A percentile compares a stretch with the other conserved stretches of the same genome.
Conservation (phyloP, 1,284 basidiomycete species). For the Ceratobasidium sp. region DNA sequence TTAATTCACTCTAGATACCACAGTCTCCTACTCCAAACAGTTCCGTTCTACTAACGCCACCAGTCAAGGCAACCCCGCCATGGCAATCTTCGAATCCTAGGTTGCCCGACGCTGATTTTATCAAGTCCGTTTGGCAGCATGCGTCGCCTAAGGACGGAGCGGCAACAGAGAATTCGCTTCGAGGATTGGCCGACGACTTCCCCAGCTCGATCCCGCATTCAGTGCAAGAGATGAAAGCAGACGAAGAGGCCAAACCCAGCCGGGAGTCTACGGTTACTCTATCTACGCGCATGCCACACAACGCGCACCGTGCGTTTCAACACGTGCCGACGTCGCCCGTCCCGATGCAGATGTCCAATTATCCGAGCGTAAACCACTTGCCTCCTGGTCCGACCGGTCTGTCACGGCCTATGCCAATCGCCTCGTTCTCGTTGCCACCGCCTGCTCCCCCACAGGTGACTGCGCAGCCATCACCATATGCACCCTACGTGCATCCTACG, state of each 20-base stretch:
- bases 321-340: conserved; percentile 68
- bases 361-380: conserved; percentile 50
- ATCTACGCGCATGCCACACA: conserved; percentile 53
- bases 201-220: conserved; percentile 71
- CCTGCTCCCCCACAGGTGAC: conserved; percentile 56
- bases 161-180: conserved; percentile 74
- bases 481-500: conserved; percentile 64
- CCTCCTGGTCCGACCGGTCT: conserved; percentile 50
- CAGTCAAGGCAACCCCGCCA: conserved; percentile 48
- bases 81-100: conserved; percentile 63
- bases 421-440: conserved; percentile 54
- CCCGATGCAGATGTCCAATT: conserved; percentile 43
- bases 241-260: conserved; percentile 58
- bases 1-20: conserved; percentile 15
- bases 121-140: conserved; percentile 85
- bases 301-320: conserved; percentile 82
- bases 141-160: conserved; percentile 67
- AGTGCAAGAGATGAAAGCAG: conserved; percentile 78
- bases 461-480: conserved; percentile 38
- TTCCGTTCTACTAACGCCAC: conserved; percentile 46
- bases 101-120: conserved; percentile 74
- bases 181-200: conserved; percentile 78
- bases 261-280: not conserved
- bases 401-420: conserved; percentile 21
- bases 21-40: conserved; percentile 41